phyloP scores from a whole-genome alignment of 179 eudicot species.

The Silene coronaria region DNA sequence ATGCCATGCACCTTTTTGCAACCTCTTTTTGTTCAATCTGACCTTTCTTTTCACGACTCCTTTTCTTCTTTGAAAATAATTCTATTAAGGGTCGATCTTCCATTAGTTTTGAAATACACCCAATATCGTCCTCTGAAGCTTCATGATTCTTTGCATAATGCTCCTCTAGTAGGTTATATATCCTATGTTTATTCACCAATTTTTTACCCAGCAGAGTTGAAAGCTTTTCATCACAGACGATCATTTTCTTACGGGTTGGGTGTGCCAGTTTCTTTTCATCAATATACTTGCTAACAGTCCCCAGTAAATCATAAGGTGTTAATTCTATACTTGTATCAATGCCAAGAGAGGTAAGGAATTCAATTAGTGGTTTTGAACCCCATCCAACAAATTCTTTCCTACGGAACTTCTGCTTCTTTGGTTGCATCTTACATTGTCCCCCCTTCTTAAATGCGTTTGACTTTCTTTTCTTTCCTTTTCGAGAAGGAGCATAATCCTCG shows the following conservation, averaged over 20 bases:
- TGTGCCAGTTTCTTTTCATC: constrained; percentile 22
- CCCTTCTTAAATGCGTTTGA: constrained; percentile 4
- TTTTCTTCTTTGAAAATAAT: constrained; percentile 17
- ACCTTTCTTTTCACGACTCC: not conserved
- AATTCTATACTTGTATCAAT: constrained; percentile 17
- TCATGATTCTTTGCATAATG: constrained; percentile 23
- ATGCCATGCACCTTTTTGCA: constrained; percentile 20
- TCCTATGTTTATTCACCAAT: constrained; percentile 22
- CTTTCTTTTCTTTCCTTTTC: not conserved
- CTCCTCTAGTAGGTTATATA: constrained; percentile 19
- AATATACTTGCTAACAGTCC: constrained; percentile 19
- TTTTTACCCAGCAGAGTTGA: constrained; percentile 22
- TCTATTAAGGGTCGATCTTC: not conserved
- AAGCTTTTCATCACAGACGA: constrained; percentile 25
- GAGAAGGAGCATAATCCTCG: constrained; percentile 30
- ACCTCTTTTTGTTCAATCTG: constrained; percentile 6
- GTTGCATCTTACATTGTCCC: not conserved
- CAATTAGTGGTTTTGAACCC: constrained; percentile 28
- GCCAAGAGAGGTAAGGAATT: constrained; percentile 21
- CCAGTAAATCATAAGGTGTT: constrained; percentile 21
- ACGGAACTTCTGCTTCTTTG: constrained; percentile 15
- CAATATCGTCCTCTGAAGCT: constrained; percentile 14
- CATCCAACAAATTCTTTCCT: constrained; percentile 26
- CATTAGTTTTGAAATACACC: constrained; percentile 10
- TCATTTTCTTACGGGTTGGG: constrained; percentile 21